Conservation (phyloP, 192 early-diverging fungal genomes). For the Gamsiella multidivaricata region DNA sequence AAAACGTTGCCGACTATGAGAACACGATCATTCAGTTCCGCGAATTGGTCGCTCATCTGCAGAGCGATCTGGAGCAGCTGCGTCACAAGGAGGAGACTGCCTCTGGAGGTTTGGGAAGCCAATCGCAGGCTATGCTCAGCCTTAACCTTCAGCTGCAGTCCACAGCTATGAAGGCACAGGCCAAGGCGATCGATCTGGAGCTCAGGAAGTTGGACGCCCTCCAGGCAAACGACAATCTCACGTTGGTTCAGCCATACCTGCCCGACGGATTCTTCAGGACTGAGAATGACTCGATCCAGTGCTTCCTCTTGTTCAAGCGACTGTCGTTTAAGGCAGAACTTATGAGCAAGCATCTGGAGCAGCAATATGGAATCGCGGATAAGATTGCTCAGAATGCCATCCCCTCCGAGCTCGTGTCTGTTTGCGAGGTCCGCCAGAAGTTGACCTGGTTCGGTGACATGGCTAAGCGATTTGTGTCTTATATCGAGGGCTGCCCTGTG, state of each 20-base stretch:
- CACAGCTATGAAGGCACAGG: constrained; percentile 83
- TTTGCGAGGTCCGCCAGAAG: constrained; percentile 73
- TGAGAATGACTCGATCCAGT: constrained; percentile 81
- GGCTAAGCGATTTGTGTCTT: constrained; percentile 73
- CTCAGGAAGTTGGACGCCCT: constrained; percentile 86
- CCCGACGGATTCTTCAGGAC: constrained; percentile 85
- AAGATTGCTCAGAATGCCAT: constrained; percentile 64
- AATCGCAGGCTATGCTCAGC: constrained; percentile 84
- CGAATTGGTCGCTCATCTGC: constrained; percentile 79
- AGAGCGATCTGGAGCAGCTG: constrained; percentile 78
- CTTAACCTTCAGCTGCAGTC: constrained; percentile 85
- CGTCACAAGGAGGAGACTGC: constrained; percentile 72
- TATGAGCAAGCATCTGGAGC: constrained; percentile 78
- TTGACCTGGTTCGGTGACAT: constrained; percentile 75
- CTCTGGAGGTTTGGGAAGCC: constrained; percentile 62
- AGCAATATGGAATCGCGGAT: constrained; percentile 64
- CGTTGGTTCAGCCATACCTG: constrained; percentile 76
- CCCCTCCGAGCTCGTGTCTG: constrained; percentile 62
- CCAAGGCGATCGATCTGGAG: constrained; percentile 92
- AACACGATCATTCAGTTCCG: constrained; percentile 88
- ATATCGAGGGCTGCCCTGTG: constrained; percentile 72
- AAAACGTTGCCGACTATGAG: constrained; percentile 88
- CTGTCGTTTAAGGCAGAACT: constrained; percentile 86
- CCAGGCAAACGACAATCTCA: constrained; percentile 83
- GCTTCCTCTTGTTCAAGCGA: constrained; percentile 82